Conservation (phyloP, 495 filamentous ascomycete genomes). For the Barbatosphaeria neglecta region DNA sequence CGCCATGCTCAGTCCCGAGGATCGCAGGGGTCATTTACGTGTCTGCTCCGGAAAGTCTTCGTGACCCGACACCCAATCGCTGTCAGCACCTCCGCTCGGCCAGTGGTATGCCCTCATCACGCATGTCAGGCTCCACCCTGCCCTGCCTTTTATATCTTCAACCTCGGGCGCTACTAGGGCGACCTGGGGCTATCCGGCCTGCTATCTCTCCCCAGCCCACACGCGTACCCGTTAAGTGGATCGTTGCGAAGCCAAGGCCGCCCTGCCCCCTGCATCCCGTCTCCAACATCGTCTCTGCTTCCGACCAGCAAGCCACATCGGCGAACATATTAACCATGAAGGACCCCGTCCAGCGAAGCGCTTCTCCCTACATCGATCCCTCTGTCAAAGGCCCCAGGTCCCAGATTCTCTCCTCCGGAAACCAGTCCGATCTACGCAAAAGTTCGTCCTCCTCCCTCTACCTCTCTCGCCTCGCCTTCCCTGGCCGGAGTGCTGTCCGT, state of each 20-base stretch:
- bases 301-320: constrained; percentile 5
- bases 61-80: constrained; percentile 17
- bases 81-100: constrained; percentile 11
- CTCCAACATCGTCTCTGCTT: constrained; percentile 1
- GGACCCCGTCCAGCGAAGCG: constrained; percentile 34
- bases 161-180: constrained; percentile 12
- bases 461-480: no score
- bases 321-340: constrained; percentile 35
- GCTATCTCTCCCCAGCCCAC: constrained; percentile 12
- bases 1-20: constrained; percentile 10
- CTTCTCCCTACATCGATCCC: constrained; percentile 39
- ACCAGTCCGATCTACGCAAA: constrained; percentile 20
- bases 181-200: constrained; percentile 10
- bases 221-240: constrained; percentile 10
- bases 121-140: constrained; percentile 18
- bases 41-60: constrained; percentile 25
- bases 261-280: not conserved
- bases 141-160: constrained; percentile 24
- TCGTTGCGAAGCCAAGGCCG: not conserved
- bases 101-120: constrained; percentile 22
- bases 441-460: constrained; percentile 30
- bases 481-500: no score
- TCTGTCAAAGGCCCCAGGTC: constrained; percentile 33
- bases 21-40: constrained; percentile 13
- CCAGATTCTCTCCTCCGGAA: constrained; percentile 24